Percentiles rank a stretch among this genome's conserved stretches.
Evolutionary conservation across 805 yeast genomes (phyloP).

Genomic region (Candida pseudofarinosa): DNA sequence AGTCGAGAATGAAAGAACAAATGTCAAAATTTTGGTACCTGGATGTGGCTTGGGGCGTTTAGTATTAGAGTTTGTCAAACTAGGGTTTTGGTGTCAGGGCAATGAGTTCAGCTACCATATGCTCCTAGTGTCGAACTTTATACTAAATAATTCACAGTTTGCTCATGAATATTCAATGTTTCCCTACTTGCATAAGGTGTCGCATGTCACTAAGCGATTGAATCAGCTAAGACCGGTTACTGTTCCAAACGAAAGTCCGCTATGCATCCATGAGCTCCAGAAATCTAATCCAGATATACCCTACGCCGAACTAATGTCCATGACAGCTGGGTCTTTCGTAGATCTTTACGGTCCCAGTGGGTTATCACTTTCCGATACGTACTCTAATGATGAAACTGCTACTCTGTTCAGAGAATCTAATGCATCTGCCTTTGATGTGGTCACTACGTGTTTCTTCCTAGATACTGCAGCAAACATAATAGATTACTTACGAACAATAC

Average conservation of each 20-base stretch:
- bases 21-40: slow-evolving; percentile 49
- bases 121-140: slow-evolving; percentile 52
- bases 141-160: slow-evolving; percentile 45
- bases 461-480: slow-evolving; percentile 60
- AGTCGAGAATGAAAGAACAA: slow-evolving; percentile 27
- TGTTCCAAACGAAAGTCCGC: slow-evolving; percentile 52
- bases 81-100: slow-evolving; percentile 63
- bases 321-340: slow-evolving; percentile 69
- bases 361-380: slow-evolving; percentile 29
- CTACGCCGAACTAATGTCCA: slow-evolving; percentile 55
- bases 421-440: slow-evolving; percentile 36
- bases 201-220: slow-evolving; percentile 42
- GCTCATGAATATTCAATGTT: slow-evolving; percentile 40
- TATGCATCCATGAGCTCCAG: slow-evolving; percentile 27
- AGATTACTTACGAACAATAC: slow-evolving; percentile 50
- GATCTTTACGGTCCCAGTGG: slow-evolving; percentile 59
- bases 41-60: slow-evolving; percentile 65
- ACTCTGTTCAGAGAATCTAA: slow-evolving; percentile 39
- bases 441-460: slow-evolving; percentile 57
- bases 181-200: slow-evolving; percentile 53
- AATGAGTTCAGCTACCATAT: slow-evolving; percentile 65
- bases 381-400: slow-evolving; percentile 36
- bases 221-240: slow-evolving; percentile 47
- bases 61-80: slow-evolving; percentile 49
- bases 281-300: slow-evolving; percentile 35